Base-by-base conservation (phyloP, 306 rosid genomes). In the Hylodesmum podocarpum region DNA sequence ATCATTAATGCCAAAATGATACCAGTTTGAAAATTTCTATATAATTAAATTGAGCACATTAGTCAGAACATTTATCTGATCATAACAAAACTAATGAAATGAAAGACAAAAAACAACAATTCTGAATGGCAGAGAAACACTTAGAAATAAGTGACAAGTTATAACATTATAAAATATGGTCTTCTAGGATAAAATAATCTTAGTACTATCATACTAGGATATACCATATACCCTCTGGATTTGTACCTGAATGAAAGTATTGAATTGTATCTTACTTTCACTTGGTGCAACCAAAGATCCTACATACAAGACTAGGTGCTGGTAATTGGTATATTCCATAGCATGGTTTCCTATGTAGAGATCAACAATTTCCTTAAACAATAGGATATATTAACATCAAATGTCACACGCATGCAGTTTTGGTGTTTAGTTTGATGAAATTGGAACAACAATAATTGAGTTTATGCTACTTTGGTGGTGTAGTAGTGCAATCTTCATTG, bases 401-500 rank as follows among this genome's bases (percentile, higher is more conserved):
- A 78, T 55, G 50, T 72, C 47, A 55, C 79, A 44, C 29, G 65
- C 82, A 57, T 41, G 57, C 44, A 63, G 44, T 59, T 70, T 19
- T 68, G 58, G 65, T 49, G 10, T 43, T 65, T 39, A 12, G 15
- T 53, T 53, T 65, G 63, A 43, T 12, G 66, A 51, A 36, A 63
- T 37, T 24, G 40, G 69, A 21, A 33, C 24, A 7, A 43, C 0
- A n/a, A 33, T n/a, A 18, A 50, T 18, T 2, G 14, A 49, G 31
- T 31, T 2, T 62, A 18, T 51, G 82, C 25, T 72, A 6, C 31
- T 40, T 40, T 19, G 71, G 51, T 41, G 61, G 19, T 39, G 80
- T 9, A 16, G 80, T 9, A 16, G 84, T 82, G 82, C 81, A 76
- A 36, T 88, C 89, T 79, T 89, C 91, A 90, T 81, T 84, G 81